Conservation (phyloP, 108 stramenopile species). For the Fragilariopsis cylindrus region DNA sequence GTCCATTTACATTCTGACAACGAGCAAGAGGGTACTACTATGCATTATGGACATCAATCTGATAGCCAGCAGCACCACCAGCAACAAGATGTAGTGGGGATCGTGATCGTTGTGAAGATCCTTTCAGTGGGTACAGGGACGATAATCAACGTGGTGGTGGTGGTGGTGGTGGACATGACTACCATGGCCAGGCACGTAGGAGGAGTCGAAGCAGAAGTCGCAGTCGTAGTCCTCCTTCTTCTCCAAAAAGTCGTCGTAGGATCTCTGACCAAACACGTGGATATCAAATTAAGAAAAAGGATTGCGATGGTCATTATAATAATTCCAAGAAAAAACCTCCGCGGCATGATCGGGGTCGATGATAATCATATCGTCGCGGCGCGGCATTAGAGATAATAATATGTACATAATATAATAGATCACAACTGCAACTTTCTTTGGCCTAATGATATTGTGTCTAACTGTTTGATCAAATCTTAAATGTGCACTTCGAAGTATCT, state of each 20-base stretch:
- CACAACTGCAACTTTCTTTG: no score
- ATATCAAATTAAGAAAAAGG: background rate
- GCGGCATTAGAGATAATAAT: no score
- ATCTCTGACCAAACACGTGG: background rate
- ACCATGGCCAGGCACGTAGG: constrained; percentile 5
- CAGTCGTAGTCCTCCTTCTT: constrained; percentile 23
- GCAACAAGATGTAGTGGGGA: background rate
- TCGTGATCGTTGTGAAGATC: background rate
- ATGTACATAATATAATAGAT: no score
- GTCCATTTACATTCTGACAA: constrained; percentile 22
- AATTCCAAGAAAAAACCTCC: no score
- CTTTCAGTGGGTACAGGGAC: background rate
- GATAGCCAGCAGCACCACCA: background rate
- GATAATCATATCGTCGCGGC: no score
- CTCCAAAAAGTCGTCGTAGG: background rate
- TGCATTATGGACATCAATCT: background rate
- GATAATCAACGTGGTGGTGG: constrained; percentile 5
- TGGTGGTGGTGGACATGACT: constrained; percentile 1
- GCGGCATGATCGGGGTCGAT: no score
- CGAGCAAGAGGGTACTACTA: constrained; percentile 9
- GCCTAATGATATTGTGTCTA: no score
- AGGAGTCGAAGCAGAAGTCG: constrained; percentile 26
- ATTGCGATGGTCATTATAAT: background rate
- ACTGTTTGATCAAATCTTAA: no score
- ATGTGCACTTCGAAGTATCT: no score